phyloP scores from a whole-genome alignment of 129 eudicot genomes.

The Helianthus tuberosus region DNA sequence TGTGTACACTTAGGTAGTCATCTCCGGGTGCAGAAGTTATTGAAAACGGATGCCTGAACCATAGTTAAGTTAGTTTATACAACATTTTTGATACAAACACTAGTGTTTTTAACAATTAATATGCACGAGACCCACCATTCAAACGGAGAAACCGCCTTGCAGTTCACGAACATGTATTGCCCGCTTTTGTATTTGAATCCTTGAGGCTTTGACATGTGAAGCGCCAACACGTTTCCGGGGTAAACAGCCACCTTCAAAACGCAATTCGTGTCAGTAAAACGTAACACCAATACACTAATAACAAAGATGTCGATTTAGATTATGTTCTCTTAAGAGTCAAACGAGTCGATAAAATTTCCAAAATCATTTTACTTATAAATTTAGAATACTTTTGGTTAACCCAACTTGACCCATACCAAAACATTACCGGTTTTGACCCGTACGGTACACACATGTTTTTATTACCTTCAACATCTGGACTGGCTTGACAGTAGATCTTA shows the following conservation, averaged over 20 bases:
- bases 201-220: constrained; percentile 20
- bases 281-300: neutral
- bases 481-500: constrained; percentile 8
- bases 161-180: constrained; percentile 25
- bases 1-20: constrained; percentile 18
- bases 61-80: neutral
- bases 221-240: constrained; percentile 9
- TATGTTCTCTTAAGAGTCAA: neutral
- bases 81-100: neutral
- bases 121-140: constrained; percentile 8
- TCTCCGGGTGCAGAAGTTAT: constrained; percentile 23
- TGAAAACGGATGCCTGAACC: constrained; percentile 26
- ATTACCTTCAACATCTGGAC: constrained; percentile 3
- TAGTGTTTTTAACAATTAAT: neutral
- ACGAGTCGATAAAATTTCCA: neutral
- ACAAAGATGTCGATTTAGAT: neutral
- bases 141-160: constrained; percentile 16
- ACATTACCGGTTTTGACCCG: neutral
- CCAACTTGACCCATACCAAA: neutral
- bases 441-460: neutral
- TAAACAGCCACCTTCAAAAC: constrained; percentile 16
- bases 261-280: neutral
- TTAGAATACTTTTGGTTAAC: neutral
- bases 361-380: neutral
- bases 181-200: constrained; percentile 19